Evolutionary conservation across 257 asterid species (phyloP), one percentile per base, ranked within the genome.

Genomic region (Primulina huaijiensis): DNA sequence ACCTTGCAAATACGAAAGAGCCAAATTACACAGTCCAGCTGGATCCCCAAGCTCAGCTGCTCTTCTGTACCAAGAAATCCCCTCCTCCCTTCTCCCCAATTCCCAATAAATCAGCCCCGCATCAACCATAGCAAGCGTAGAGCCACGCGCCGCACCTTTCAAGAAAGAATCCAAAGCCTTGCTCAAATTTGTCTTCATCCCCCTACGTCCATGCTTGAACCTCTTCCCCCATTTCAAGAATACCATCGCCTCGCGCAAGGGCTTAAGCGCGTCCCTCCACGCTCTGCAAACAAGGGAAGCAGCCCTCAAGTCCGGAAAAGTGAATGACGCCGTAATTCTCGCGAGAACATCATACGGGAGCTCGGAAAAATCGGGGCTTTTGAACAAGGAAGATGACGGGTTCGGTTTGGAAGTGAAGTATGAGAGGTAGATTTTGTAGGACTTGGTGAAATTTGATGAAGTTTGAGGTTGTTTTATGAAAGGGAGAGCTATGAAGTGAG

Each of bases 141-240:
- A 50, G 65, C 98, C 98, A 78, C 93, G 89, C 82, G 90, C 89
- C 72, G 92, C 96, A 19, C 95, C 96, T 77, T 89, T 69, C 31
- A 92, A 58, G 68, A 92, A 88, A 2, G 79, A 79, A 23, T 92
- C 94, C 76, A 88, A 57, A 14, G 98, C 98, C 79, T 85, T 87
- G 5, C 16, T 23, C 75, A 77, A 67, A 78, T 85, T 71, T 7
- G 70, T 64, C 75, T 75, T 82, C 78, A 83, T 86, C 40, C 92
- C 95, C 31, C 83, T 88, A 50, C 57, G 57, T 17, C 57, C 57
- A 50, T 50, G 57, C 57, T 50, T 50, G 57, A 50, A 50, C 8
- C 57, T 50, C 57, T 50, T 50, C 57, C 57, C 57, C 57, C 57
- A 50, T 50, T 50, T 50, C 57, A 50, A 53, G 64, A 77, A 82